Base-by-base conservation (phyloP, 768 basidiomycete species). In the Pholiota molesta region DNA sequence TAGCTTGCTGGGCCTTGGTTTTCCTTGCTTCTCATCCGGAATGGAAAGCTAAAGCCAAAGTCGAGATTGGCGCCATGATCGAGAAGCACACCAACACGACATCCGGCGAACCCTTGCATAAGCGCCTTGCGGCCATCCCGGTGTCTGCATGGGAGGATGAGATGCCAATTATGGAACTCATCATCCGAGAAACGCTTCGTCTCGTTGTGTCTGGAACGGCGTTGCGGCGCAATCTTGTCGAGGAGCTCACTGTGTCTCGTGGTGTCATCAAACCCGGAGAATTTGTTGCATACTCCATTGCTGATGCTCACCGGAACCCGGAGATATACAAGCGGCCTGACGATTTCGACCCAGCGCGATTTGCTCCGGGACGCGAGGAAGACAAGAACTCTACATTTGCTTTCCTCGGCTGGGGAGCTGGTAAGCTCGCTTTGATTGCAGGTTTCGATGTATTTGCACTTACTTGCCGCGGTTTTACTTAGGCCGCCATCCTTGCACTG, bases 171-270 rank as follows among this genome's bases (percentile, higher is more conserved):
- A 35, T 80, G 58, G 79, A 81, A 3, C 58, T 72, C 13, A 72
- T 78, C 16, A 74, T 79, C 26, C 74, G 77, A 5, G 79, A 82
- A 61, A 81, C 79, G 0, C 65, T 81, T 5, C 77, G 79, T 2
- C 49, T 81, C 16, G 66, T 70, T 5, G 17, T 72, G 19, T 65
- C 68, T 17, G 67, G 64, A 1, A 72, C 77, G 0, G 62, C 69
- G 10, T 64, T 80, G 33, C 78, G 80, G 9, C 69, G 80, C 4
- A 80, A 80, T 58, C 6, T 78, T 19, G 55, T 57, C 0, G 69
- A 72, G 11, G 77, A 77, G 13, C 47, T 79, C 1, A 57, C 65
- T 0, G 57, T 77, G 8, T 68, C 65, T 0, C 71, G 70, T 2
- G 70, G 68, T 26, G 66, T 47, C 3, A 68, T 80, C 39, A 61